phyloP scores from a whole-genome alignment of 2,329 filamentous ascomycete genomes.

The Sporothrix schenckii region DNA sequence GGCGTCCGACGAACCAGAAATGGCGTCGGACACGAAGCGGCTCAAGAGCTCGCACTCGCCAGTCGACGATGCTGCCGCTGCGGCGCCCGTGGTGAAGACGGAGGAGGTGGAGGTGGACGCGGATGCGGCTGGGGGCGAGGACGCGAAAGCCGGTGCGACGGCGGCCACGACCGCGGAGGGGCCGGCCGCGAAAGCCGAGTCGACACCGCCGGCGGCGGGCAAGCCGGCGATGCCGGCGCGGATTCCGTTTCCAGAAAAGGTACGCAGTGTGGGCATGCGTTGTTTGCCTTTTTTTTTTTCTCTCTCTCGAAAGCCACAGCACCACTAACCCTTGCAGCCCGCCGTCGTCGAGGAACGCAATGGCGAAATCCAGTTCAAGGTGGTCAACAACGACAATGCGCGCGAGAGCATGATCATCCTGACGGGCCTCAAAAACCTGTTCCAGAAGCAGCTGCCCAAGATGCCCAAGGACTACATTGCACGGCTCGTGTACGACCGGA shows the following conservation, averaged over 20 bases:
- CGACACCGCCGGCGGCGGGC: not conserved
- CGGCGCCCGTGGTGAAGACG: not conserved
- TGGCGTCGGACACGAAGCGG: slow-evolving; percentile 66
- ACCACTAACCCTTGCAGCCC: slow-evolving; percentile 50
- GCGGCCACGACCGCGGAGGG: not conserved
- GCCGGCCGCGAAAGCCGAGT: too few relatives aligned
- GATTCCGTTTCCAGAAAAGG: slow-evolving; percentile 89
- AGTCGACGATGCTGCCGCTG: slow-evolving; percentile 41
- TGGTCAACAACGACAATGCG: slow-evolving; percentile 94
- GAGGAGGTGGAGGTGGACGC: not conserved
- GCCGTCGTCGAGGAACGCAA: slow-evolving; percentile 92
- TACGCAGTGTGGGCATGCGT: slow-evolving; percentile 40
- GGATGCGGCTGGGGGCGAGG: not conserved
- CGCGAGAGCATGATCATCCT: slow-evolving; percentile 91
- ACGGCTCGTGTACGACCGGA: slow-evolving; percentile 93
- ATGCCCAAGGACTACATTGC: slow-evolving; percentile 99
- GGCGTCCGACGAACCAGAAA: slow-evolving; percentile 66
- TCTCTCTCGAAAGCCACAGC: too few relatives aligned
- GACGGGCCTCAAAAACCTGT: slow-evolving; percentile 94
- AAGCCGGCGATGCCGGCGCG: slow-evolving; percentile 58
- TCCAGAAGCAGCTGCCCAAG: slow-evolving; percentile 96
- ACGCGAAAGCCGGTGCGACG: not conserved
- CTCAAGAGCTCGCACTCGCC: slow-evolving; percentile 57
- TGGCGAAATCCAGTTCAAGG: slow-evolving; percentile 93
- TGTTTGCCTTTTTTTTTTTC: too few relatives aligned